A percentile compares a stretch with the other conserved stretches of the same genome.
These are phyloP conservation scores for Fraxinus angustifolia DNA, from an alignment of 305 asterid genomes.

Conservation along the genomic window DNA sequence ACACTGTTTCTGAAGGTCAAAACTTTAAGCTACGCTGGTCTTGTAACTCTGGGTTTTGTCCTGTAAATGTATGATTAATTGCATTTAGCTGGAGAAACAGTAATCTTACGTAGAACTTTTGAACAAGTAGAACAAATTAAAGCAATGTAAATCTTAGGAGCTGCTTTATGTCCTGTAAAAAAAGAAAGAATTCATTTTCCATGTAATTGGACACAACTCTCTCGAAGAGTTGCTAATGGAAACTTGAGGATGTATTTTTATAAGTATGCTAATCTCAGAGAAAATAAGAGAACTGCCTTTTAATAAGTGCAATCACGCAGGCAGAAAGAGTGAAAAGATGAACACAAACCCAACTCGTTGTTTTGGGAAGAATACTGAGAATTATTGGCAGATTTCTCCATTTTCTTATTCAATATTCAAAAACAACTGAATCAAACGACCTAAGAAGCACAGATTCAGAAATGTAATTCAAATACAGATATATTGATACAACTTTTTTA, in stretches of 20 bases:
- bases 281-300: neutral
- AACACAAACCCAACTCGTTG: neutral
- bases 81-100: neutral
- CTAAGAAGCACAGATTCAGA: neutral
- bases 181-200: neutral
- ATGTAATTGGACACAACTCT: neutral
- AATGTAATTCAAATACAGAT: neutral
- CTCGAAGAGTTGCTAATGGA: conserved; percentile 15
- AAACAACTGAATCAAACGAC: neutral
- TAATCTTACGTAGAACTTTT: neutral
- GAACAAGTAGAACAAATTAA: neutral
- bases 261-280: neutral
- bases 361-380: neutral
- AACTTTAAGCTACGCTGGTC: neutral
- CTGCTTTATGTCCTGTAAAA: conserved; percentile 8
- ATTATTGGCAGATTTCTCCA: neutral
- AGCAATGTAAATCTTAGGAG: conserved; percentile 3
- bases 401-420: neutral
- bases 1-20: neutral
- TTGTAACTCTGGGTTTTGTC: neutral
- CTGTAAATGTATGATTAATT: neutral
- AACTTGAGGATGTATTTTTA: conserved; percentile 6
- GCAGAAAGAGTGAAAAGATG: neutral
- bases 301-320: neutral
- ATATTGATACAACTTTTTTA: neutral